Evolutionary conservation across 1,284 basidiomycete genomes (phyloP).

Genomic region (Vanrija sp.): DNA sequence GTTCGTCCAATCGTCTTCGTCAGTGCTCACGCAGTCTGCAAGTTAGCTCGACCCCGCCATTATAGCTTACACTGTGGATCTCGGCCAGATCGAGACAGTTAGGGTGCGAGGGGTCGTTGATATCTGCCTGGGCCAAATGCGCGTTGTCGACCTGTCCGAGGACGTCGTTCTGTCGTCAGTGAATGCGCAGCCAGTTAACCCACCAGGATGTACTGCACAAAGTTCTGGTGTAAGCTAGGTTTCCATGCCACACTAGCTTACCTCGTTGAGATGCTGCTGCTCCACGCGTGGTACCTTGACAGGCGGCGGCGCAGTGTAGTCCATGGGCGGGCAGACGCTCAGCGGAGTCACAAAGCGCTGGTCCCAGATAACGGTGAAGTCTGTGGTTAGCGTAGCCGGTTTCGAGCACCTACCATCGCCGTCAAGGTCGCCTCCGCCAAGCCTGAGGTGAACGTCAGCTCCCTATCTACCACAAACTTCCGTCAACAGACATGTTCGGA

Average conservation of each 20-base stretch:
- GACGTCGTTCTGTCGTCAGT: constrained; percentile 35
- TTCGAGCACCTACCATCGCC: constrained; percentile 30
- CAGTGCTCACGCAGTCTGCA: constrained; percentile 33
- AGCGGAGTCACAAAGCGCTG: constrained; percentile 37
- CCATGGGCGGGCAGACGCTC: constrained; percentile 33
- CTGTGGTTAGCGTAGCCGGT: constrained; percentile 1
- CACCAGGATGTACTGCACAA: constrained; percentile 43
- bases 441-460: constrained; percentile 17
- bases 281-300: constrained; percentile 34
- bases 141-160: constrained; percentile 45
- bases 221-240: constrained; percentile 28
- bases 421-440: constrained; percentile 49
- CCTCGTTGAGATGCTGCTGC: constrained; percentile 44
- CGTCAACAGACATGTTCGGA: constrained; percentile 39
- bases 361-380: constrained; percentile 50
- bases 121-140: constrained; percentile 44
- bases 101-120: constrained; percentile 7
- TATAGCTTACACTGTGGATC: constrained; percentile 36
- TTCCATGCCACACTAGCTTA: background rate
- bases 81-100: constrained; percentile 30
- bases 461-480: background rate
- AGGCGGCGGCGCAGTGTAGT: constrained; percentile 42
- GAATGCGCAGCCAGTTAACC: background rate
- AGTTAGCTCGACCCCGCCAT: constrained; percentile 11
- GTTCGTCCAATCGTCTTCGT: background rate